Evolutionary conservation across 2,329 filamentous ascomycete genomes (phyloP).

Genomic region (Colletotrichum higginsianum): DNA sequence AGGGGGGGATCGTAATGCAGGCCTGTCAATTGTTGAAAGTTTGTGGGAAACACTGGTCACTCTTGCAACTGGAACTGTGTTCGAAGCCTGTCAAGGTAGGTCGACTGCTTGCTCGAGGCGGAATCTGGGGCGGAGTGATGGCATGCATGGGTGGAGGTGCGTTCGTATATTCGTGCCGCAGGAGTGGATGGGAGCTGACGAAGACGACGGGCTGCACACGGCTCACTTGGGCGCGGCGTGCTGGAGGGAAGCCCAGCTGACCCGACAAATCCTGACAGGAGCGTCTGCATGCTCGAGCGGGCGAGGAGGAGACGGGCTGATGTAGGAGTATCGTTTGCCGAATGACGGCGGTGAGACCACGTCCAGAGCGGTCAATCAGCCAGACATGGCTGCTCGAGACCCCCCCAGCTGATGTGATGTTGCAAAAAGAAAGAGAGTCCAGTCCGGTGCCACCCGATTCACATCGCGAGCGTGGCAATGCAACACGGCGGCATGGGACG

Average conservation of each 20-base stretch:
- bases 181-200: constrained; percentile 33
- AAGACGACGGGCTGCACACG: constrained; percentile 21
- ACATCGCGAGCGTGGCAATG: constrained; percentile 24
- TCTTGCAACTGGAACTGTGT: background rate
- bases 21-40: constrained; percentile 17
- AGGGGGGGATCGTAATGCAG: background rate
- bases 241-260: constrained; percentile 19
- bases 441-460: background rate
- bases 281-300: background rate
- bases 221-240: background rate
- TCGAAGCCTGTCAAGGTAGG: background rate
- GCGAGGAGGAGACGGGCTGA: constrained; percentile 1
- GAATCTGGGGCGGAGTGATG: constrained; percentile 28
- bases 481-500: background rate
- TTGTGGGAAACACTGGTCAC: constrained; percentile 1
- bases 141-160: constrained; percentile 18
- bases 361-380: constrained; percentile 16
- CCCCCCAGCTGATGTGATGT: background rate
- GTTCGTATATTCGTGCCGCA: constrained; percentile 26
- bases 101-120: background rate
- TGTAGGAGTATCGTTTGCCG: constrained; percentile 16
- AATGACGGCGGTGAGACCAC: constrained; percentile 29
- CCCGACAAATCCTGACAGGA: constrained; percentile 10
- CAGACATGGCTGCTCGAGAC: background rate
- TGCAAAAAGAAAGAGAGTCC: background rate